Evolutionary conservation across 2,329 filamentous ascomycete species (phyloP).

Genomic region (Xylaria sp.): DNA sequence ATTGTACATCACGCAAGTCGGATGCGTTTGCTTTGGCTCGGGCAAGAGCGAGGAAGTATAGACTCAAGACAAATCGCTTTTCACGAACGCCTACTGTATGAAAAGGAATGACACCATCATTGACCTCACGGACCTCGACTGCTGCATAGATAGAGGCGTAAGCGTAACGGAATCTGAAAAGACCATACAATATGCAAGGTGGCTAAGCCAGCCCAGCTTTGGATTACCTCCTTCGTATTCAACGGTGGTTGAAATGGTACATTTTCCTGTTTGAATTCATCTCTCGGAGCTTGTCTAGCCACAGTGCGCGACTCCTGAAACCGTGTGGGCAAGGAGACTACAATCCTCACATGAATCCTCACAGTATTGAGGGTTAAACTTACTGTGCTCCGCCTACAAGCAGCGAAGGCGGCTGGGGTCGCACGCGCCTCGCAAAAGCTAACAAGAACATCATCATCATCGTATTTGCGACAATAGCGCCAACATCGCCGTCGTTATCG

Average conservation of each 20-base stretch:
- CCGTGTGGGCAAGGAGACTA: background rate
- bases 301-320: background rate
- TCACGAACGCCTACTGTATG: background rate
- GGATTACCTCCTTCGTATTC: background rate
- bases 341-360: too few relatives aligned
- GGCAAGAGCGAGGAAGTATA: constrained; percentile 24
- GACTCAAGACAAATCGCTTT: constrained; percentile 13
- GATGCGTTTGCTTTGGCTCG: constrained; percentile 24
- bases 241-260: background rate
- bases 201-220: background rate
- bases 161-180: background rate
- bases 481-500: background rate
- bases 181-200: constrained; percentile 5
- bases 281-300: background rate
- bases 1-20: constrained; percentile 35
- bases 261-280: background rate
- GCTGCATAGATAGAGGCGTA: background rate
- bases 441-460: constrained; percentile 8
- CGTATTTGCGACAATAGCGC: constrained; percentile 24
- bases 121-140: background rate
- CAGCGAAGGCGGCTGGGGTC: background rate
- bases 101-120: background rate
- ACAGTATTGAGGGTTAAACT: too few relatives aligned
- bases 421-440: constrained; percentile 2
- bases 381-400: too few relatives aligned